Evolutionary conservation across 1,139 yeast species (phyloP).

Genomic region (Suhomyces maxii): DNA sequence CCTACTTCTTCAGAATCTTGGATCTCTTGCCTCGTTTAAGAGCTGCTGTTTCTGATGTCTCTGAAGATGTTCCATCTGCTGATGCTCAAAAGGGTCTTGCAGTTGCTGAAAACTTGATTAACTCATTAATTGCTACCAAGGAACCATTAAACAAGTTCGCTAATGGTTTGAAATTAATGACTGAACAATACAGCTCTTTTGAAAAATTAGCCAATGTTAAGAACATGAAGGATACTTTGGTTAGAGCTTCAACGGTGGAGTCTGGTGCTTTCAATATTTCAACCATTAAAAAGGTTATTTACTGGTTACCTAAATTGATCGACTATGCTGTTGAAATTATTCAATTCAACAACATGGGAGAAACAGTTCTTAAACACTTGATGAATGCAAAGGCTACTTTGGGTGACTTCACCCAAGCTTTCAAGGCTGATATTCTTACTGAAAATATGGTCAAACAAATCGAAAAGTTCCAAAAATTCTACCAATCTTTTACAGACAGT

Average conservation of each 20-base stretch:
- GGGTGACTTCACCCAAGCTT: conserved; percentile 13
- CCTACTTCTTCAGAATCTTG: conserved; percentile 64
- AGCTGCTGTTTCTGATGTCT: conserved; percentile 57
- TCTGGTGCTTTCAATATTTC: conserved; percentile 22
- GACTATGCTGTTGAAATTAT: conserved; percentile 46
- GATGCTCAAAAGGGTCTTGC: conserved; percentile 80
- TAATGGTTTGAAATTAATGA: conserved; percentile 14
- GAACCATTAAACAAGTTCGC: conserved; percentile 42
- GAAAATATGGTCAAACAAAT: conserved; percentile 17
- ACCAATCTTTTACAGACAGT: conserved; percentile 18
- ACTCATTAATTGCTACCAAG: conserved; percentile 51
- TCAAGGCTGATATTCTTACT: conserved; percentile 16
- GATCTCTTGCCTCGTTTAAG: conserved; percentile 82
- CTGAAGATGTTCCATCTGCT: conserved; percentile 72
- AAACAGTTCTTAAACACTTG: conserved; percentile 16
- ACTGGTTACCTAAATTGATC: conserved; percentile 52
- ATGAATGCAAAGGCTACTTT: conserved; percentile 22
- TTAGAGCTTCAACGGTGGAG: conserved; percentile 17
- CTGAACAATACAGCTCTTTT: conserved; percentile 14
- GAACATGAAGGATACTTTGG: conserved; percentile 15
- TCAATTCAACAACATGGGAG: conserved; percentile 15
- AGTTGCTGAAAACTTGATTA: conserved; percentile 71
- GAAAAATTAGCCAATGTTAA: conserved; percentile 18
- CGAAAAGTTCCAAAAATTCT: conserved; percentile 20
- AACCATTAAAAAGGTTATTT: conserved; percentile 17